A percentile compares a stretch with the other conserved stretches of the same genome.
phyloP scores from a whole-genome alignment of 208 protist genomes.

The Leishmania guyanensis region DNA sequence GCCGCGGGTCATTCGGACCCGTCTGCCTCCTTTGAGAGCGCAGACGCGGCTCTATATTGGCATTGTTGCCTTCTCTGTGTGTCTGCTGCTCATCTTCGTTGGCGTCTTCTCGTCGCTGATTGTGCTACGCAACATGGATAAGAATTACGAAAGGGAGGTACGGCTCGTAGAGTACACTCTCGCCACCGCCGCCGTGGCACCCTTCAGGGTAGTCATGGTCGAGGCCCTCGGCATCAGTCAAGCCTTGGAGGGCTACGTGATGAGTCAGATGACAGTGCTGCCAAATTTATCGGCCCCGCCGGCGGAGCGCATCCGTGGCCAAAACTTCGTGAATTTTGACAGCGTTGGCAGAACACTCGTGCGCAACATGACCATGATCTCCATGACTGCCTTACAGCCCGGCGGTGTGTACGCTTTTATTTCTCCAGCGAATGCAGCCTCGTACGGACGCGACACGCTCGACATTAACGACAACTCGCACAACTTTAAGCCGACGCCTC shows the following conservation, averaged over 20 bases:
- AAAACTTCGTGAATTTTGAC: constrained; percentile 16
- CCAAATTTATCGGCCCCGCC: constrained; percentile 35
- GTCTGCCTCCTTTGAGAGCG: not conserved
- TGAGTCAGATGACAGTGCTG: constrained; percentile 36
- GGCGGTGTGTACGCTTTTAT: not conserved
- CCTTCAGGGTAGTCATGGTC: constrained; percentile 41
- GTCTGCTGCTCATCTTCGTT: constrained; percentile 34
- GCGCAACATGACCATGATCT: constrained; percentile 29
- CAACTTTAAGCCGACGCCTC: not conserved
- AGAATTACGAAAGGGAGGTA: not conserved
- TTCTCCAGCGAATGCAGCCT: not conserved
- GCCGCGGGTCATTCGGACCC: not conserved
- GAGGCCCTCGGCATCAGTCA: constrained; percentile 38
- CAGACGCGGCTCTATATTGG: not conserved
- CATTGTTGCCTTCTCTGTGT: not conserved
- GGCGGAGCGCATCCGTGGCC: constrained; percentile 27
- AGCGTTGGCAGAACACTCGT: constrained; percentile 15
- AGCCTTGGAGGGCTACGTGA: constrained; percentile 53
- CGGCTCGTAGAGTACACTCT: constrained; percentile 10
- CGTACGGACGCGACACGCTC: not conserved
- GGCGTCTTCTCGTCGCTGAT: constrained; percentile 39
- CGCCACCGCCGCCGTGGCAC: constrained; percentile 20
- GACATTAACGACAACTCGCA: not conserved
- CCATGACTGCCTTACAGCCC: not conserved
- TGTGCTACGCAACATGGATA: constrained; percentile 29